Percentiles rank a stretch among this genome's conserved stretches.
These are phyloP conservation scores for Quercus suber DNA, from an alignment of 306 rosid genomes.

Conservation along the genomic window DNA sequence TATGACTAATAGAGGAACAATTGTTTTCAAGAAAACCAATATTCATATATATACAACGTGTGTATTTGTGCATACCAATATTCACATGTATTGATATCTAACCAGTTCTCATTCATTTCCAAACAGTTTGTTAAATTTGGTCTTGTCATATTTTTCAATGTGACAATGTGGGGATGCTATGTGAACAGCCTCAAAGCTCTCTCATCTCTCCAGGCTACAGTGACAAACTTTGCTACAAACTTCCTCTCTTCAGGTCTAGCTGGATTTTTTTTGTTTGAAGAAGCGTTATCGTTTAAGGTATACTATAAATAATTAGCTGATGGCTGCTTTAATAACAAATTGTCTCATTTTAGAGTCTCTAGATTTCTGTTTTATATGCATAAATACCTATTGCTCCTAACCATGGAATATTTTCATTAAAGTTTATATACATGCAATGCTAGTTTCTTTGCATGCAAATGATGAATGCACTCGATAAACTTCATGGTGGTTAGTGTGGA, in stretches of 20 bases:
- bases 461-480: neutral
- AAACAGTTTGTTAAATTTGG: constrained; percentile 60
- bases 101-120: neutral
- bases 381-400: neutral
- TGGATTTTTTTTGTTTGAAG: constrained; percentile 68
- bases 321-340: neutral
- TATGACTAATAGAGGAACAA: neutral
- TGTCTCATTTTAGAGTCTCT: neutral
- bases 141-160: constrained; percentile 58
- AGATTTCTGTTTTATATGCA: neutral
- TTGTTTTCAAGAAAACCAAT: too few relatives aligned
- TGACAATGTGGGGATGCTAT: constrained; percentile 82
- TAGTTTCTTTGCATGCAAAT: neutral
- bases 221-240: constrained; percentile 84
- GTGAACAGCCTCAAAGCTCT: constrained; percentile 85
- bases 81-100: neutral
- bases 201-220: constrained; percentile 87
- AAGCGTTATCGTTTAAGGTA: constrained; percentile 71
- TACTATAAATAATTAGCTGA: neutral
- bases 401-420: neutral
- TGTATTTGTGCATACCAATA: too few relatives aligned
- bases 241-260: constrained; percentile 83
- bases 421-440: neutral
- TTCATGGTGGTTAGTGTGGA: neutral
- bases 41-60: too few relatives aligned